Conservation (phyloP, 768 basidiomycete genomes). For the Leccinum subgranulosum region DNA sequence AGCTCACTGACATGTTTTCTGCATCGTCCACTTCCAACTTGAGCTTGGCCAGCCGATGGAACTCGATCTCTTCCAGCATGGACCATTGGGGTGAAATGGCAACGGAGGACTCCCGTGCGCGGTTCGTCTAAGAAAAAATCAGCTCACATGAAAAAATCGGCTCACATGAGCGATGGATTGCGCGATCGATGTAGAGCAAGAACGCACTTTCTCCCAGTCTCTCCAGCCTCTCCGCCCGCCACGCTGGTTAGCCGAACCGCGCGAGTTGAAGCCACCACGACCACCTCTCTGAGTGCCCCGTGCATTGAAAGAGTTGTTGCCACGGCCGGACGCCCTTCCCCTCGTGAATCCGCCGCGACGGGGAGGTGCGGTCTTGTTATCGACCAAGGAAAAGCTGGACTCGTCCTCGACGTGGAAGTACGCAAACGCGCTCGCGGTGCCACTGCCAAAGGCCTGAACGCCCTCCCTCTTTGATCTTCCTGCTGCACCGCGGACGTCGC, state of each 20-base stretch:
- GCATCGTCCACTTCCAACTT: conserved; percentile 92
- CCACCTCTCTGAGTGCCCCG: conserved; percentile 46
- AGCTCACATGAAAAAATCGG: conserved; percentile 2
- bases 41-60: conserved; percentile 86
- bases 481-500: conserved; percentile 48
- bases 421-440: conserved; percentile 86
- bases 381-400: conserved; percentile 93
- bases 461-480: conserved; percentile 70
- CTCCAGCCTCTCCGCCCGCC: conserved; percentile 72
- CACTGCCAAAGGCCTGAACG: conserved; percentile 85
- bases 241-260: conserved; percentile 35
- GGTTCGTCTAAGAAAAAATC: conserved; percentile 53
- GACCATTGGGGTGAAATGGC: conserved; percentile 89
- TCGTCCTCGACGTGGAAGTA: conserved; percentile 99
- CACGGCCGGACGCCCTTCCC: conserved; percentile 41
- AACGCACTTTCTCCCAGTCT: conserved; percentile 87
- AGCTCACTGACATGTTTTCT: conserved; percentile 71
- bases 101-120: conserved; percentile 89
- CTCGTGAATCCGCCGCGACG: conserved; percentile 69
- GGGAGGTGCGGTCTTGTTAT: conserved; percentile 72
- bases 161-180: conserved; percentile 2
- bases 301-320: conserved; percentile 29
- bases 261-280: conserved; percentile 45
- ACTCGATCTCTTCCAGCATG: conserved; percentile 98
- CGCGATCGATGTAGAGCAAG: neutral